Evolutionary conservation across 2,329 filamentous ascomycete genomes (phyloP).

Genomic region (Lecanicillium sp.): DNA sequence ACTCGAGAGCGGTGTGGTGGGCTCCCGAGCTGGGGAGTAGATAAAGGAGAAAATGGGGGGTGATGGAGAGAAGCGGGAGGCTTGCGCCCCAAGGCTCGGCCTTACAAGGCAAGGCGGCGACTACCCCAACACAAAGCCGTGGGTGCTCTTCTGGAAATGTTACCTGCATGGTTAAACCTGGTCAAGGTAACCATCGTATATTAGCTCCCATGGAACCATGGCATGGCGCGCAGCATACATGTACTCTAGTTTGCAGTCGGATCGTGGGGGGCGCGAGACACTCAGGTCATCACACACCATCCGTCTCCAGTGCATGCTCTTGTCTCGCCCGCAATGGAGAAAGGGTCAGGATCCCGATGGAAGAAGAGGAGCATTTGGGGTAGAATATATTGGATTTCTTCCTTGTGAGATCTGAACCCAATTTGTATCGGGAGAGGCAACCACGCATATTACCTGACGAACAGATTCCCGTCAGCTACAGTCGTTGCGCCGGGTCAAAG

Average conservation of each 20-base stretch:
- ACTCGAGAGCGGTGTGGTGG: constrained; percentile 12
- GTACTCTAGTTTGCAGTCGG: too few relatives aligned
- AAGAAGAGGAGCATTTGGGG: constrained; percentile 3
- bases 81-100: background rate
- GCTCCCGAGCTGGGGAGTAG: background rate
- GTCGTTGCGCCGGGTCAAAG: too few relatives aligned
- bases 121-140: background rate
- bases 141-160: constrained; percentile 8
- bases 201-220: constrained; percentile 6
- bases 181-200: constrained; percentile 11
- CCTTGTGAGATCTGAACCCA: constrained; percentile 6
- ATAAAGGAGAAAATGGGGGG: too few relatives aligned
- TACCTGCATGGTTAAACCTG: constrained; percentile 3
- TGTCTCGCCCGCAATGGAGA: constrained; percentile 2
- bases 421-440: constrained; percentile 6
- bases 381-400: constrained; percentile 9
- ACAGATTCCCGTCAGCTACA: too few relatives aligned
- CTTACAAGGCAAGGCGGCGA: background rate
- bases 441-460: too few relatives aligned
- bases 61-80: background rate
- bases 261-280: constrained; percentile 8
- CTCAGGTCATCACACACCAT: background rate
- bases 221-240: constrained; percentile 6
- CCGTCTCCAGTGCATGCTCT: background rate
- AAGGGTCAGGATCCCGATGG: background rate